These are phyloP conservation scores for Pyrenophora tritici-repentis DNA, from an alignment of 2,329 filamentous ascomycete genomes.

Conservation along the genomic window DNA sequence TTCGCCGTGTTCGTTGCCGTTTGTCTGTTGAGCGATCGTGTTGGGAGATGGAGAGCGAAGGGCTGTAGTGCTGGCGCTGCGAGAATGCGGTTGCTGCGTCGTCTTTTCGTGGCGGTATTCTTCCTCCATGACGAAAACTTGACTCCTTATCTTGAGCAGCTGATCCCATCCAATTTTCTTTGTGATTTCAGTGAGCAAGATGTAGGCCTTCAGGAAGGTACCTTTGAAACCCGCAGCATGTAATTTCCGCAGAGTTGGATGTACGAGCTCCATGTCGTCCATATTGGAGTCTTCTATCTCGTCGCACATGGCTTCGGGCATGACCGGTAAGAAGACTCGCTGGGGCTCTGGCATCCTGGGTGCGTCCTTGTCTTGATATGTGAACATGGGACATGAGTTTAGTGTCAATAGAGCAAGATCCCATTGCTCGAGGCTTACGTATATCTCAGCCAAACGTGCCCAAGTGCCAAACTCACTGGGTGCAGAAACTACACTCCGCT, in stretches of 20 bases:
- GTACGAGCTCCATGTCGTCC: constrained; percentile 81
- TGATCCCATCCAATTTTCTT: constrained; percentile 98
- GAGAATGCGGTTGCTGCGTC: constrained; percentile 52
- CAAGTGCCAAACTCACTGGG: constrained; percentile 97
- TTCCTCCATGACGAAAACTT: constrained; percentile 99
- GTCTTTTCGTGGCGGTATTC: constrained; percentile 88
- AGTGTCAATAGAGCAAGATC: constrained; percentile 92
- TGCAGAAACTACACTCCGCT: constrained; percentile 90
- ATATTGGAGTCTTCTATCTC: constrained; percentile 91
- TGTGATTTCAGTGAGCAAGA: constrained; percentile 91
- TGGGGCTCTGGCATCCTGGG: constrained; percentile 92
- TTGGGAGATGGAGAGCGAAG: constrained; percentile 68
- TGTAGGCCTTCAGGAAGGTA: constrained; percentile 94
- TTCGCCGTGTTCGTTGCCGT: constrained; percentile 44
- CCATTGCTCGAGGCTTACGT: constrained; percentile 93
- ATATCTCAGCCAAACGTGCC: constrained; percentile 91
- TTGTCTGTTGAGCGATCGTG: constrained; percentile 41
- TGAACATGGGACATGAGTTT: constrained; percentile 99
- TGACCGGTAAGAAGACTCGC: constrained; percentile 82
- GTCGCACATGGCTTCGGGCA: constrained; percentile 87
- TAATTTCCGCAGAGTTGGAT: constrained; percentile 82
- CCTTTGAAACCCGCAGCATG: constrained; percentile 90
- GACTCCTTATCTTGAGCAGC: constrained; percentile 88
- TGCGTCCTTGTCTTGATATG: constrained; percentile 97
- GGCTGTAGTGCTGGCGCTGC: constrained; percentile 79